phyloP scores from a whole-genome alignment of 352 stramenopile genomes.

The Phytophthora quininea region DNA sequence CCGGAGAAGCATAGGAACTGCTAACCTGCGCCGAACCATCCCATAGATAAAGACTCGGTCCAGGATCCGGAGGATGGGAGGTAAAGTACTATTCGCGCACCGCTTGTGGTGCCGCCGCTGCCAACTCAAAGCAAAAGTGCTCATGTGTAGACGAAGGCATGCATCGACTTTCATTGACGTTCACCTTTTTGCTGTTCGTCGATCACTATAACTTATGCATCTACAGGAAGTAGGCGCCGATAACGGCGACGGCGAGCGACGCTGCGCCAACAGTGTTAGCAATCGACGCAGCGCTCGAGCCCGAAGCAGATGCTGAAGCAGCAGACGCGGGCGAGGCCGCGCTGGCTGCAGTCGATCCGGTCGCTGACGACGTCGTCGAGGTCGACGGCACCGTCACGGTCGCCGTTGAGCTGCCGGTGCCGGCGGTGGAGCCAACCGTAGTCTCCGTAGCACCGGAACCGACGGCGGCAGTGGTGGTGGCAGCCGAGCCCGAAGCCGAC shows the following conservation, averaged over 20 bases:
- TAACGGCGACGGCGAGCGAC: constrained; percentile 21
- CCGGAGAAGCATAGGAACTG: too few relatives aligned
- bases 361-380: constrained; percentile 11
- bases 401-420: constrained; percentile 13
- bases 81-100: not conserved
- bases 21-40: too few relatives aligned
- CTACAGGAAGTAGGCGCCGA: constrained; percentile 36
- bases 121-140: too few relatives aligned
- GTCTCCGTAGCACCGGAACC: constrained; percentile 15
- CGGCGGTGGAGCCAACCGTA: constrained; percentile 14
- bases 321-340: constrained; percentile 1
- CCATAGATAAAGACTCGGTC: too few relatives aligned
- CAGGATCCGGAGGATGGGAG: not conserved
- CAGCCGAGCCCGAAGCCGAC: constrained; percentile 38
- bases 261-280: constrained; percentile 23
- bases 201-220: constrained; percentile 1
- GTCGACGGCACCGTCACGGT: constrained; percentile 23
- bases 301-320: constrained; percentile 24
- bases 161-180: too few relatives aligned
- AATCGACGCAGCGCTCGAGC: constrained; percentile 34
- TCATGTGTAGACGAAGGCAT: too few relatives aligned
- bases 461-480: constrained; percentile 3
- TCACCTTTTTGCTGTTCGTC: not conserved
- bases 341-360: constrained; percentile 4
- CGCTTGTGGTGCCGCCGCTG: not conserved